Conservation (phyloP, 2,329 filamentous ascomycete genomes). For the Fusarium nanum region DNA sequence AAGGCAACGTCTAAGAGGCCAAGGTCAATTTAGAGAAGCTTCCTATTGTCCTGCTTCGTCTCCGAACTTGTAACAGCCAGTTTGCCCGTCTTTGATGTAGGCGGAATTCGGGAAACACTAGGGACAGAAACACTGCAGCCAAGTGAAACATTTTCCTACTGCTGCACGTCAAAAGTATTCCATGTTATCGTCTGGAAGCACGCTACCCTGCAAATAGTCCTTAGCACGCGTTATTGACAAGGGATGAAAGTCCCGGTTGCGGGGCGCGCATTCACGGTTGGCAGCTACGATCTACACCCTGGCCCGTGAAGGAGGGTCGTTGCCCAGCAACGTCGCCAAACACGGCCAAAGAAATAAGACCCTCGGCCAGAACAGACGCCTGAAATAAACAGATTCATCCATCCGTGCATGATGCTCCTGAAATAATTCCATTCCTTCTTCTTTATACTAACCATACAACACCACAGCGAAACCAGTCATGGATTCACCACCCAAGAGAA, state of each 20-base stretch:
- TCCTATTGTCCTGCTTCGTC: background rate
- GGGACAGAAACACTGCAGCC: background rate
- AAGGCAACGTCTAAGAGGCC: background rate
- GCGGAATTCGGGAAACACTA: background rate
- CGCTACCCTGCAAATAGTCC: constrained; percentile 5
- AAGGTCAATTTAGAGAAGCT: background rate
- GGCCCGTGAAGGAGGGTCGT: constrained; percentile 33
- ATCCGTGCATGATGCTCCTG: constrained; percentile 45
- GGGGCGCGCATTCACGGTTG: constrained; percentile 30
- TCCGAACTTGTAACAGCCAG: too few relatives aligned
- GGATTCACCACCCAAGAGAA: constrained; percentile 70
- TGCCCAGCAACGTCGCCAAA: constrained; percentile 47
- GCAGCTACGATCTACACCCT: constrained; percentile 38
- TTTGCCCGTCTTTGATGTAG: background rate
- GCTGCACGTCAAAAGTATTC: constrained; percentile 11
- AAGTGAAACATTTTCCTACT: constrained; percentile 9
- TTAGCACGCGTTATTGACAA: constrained; percentile 22
- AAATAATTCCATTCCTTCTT: constrained; percentile 31
- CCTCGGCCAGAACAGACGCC: constrained; percentile 17
- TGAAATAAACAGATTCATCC: constrained; percentile 41
- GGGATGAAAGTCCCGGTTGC: constrained; percentile 23
- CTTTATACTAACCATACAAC: constrained; percentile 43
- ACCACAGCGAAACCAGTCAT: constrained; percentile 52
- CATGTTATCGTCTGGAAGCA: constrained; percentile 17
- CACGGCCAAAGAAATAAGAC: constrained; percentile 42